Evolutionary conservation across 768 basidiomycete species (phyloP).

Genomic region (Trichaptum fuscoviolaceum): DNA sequence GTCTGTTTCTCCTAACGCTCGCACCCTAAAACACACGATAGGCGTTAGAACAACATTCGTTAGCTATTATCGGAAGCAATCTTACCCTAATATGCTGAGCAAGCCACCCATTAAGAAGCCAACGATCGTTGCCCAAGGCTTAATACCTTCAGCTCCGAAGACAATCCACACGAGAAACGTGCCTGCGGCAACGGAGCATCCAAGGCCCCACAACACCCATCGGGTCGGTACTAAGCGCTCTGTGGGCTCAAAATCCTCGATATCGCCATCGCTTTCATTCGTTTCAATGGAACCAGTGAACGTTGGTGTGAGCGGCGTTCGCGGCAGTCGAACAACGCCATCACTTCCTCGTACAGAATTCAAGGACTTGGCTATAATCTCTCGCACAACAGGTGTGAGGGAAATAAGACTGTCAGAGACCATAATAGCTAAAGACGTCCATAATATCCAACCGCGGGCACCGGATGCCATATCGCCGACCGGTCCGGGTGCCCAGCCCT

Average conservation of each 20-base stretch:
- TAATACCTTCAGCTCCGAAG: constrained; percentile 88
- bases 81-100: constrained; percentile 83
- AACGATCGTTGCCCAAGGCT: constrained; percentile 89
- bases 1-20: constrained; percentile 94
- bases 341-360: constrained; percentile 12
- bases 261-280: constrained; percentile 27
- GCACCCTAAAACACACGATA: constrained; percentile 49
- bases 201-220: constrained; percentile 75
- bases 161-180: constrained; percentile 81
- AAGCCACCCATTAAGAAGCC: constrained; percentile 80
- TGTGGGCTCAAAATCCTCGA: constrained; percentile 68
- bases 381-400: constrained; percentile 66
- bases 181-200: constrained; percentile 56
- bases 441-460: constrained; percentile 96
- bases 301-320: constrained; percentile 22
- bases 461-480: constrained; percentile 84
- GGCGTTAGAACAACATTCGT: constrained; percentile 7
- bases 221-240: constrained; percentile 74
- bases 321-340: constrained; percentile 3
- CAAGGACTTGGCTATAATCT: constrained; percentile 37
- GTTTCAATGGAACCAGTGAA: constrained; percentile 20
- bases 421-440: constrained; percentile 95
- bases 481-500: constrained; percentile 91
- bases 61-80: constrained; percentile 6
- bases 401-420: constrained; percentile 87